Base-by-base conservation (phyloP, 768 basidiomycete species). In the Hirschioporus abietinus region DNA sequence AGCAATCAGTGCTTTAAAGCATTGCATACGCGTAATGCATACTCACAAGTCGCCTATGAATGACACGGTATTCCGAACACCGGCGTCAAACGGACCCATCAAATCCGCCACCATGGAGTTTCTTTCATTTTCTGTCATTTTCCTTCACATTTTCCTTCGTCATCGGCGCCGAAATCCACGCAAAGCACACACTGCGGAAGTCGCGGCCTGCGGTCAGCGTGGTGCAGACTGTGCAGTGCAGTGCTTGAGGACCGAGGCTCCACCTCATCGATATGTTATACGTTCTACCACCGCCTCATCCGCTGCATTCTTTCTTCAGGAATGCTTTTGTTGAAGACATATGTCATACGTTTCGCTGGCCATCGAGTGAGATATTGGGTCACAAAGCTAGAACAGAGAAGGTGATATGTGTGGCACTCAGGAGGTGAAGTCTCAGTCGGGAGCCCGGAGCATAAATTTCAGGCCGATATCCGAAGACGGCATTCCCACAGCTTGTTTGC, bases 131-230 rank as follows among this genome's bases (percentile, higher is more conserved):
- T 52, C 42, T 52, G 42, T 6, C 42, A 52, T 52, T 52, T 52
- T 52, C 42, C 42, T 52, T 52, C 42, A 52, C 42, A 52, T 52
- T 52, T 52, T 52, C 42, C 42, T 52, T 52, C 42, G 42, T 52
- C 42, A 52, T 52, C 42, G 42, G 42, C 42, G 42, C 42, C 42
- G 42, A 52, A 52, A 52, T 52, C 42, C 42, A 52, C 42, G 42
- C 42, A 52, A 20, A 52, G 20, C 20, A 20, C 42, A 20, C 12
- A 20, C 42, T 52, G 42, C 42, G 42, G 42, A 52, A 10, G 42
- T 52, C 15, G 42, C 42, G 42, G 42, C 42, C 42, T 52, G 42
- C 42, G 42, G 42, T 15, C 42, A 15, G 42, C 20, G 42, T 20
- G 12, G 42, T 30, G 30, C 30, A 30, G 30, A 30, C 30, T 30